Evolutionary conservation across 192 early-diverging fungal species (phyloP).

Genomic region (Coemansia sp.): DNA sequence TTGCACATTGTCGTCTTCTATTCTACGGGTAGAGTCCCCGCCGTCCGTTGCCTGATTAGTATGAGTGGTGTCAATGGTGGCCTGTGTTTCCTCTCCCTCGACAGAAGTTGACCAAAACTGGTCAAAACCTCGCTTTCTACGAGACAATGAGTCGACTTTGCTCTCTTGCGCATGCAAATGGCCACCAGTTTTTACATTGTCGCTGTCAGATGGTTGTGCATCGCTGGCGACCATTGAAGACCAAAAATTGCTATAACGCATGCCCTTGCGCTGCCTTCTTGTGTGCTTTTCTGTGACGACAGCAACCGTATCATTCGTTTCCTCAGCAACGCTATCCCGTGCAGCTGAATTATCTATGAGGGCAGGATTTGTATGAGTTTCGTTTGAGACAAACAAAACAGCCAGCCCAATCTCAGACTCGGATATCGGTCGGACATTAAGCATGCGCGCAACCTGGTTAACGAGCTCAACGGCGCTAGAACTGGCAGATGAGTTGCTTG

Average conservation of each 20-base stretch:
- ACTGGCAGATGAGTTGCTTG: not conserved
- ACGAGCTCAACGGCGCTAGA: slow-evolving; percentile 1
- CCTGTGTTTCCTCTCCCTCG: not conserved
- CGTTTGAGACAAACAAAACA: slow-evolving; percentile 26
- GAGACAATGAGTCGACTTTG: not conserved
- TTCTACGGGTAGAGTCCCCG: not conserved
- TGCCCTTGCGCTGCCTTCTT: slow-evolving; percentile 7
- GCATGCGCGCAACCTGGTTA: slow-evolving; percentile 4
- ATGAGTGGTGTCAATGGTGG: not conserved
- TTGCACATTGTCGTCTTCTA: not conserved
- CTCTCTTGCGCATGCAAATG: not conserved
- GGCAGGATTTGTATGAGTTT: slow-evolving; percentile 27
- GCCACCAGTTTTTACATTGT: not conserved
- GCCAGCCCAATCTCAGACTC: slow-evolving; percentile 47
- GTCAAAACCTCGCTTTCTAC: slow-evolving; percentile 7
- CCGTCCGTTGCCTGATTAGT: not conserved
- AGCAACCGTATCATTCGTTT: not conserved
- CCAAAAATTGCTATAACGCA: slow-evolving; percentile 29
- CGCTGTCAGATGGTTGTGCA: not conserved
- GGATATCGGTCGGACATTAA: slow-evolving; percentile 26
- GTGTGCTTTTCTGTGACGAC: not conserved
- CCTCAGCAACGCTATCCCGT: not conserved
- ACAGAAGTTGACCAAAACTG: slow-evolving; percentile 19
- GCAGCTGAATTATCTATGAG: not conserved
- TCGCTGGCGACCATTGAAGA: slow-evolving; percentile 4